These are phyloP conservation scores for Lepidium africanum DNA, from an alignment of 345 rosid species.

Conservation along the genomic window DNA sequence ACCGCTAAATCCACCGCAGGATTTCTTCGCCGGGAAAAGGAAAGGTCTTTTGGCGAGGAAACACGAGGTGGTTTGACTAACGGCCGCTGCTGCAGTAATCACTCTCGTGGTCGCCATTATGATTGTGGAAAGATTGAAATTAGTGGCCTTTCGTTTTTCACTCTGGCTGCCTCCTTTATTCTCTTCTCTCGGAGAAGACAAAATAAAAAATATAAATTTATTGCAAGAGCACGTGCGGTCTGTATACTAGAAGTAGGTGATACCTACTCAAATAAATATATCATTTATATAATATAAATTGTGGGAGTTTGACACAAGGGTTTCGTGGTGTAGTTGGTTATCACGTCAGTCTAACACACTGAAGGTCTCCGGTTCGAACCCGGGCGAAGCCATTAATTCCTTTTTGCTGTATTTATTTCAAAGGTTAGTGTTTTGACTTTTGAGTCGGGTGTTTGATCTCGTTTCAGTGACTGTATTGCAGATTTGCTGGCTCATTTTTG, in stretches of 20 bases:
- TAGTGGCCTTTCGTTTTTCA: constrained; percentile 12
- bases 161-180: background rate
- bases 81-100: constrained; percentile 35
- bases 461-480: no score
- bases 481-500: no score
- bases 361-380: constrained; percentile 93
- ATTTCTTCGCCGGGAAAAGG: constrained; percentile 10
- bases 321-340: constrained; percentile 99
- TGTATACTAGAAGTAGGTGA: background rate
- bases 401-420: background rate
- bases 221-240: constrained; percentile 5
- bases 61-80: constrained; percentile 36
- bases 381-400: constrained; percentile 41
- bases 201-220: background rate
- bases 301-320: background rate
- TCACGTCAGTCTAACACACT: constrained; percentile 98
- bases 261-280: background rate
- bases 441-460: no score
- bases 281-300: no score
- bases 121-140: background rate
- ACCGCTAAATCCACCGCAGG: constrained; percentile 11
- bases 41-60: constrained; percentile 39
- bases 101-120: constrained; percentile 59
- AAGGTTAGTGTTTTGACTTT: no score
- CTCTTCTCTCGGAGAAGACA: background rate